Evolutionary conservation across 1,139 yeast species (phyloP), one percentile per base, ranked within the genome.

Genomic region (Yamadazyma atlantica): DNA sequence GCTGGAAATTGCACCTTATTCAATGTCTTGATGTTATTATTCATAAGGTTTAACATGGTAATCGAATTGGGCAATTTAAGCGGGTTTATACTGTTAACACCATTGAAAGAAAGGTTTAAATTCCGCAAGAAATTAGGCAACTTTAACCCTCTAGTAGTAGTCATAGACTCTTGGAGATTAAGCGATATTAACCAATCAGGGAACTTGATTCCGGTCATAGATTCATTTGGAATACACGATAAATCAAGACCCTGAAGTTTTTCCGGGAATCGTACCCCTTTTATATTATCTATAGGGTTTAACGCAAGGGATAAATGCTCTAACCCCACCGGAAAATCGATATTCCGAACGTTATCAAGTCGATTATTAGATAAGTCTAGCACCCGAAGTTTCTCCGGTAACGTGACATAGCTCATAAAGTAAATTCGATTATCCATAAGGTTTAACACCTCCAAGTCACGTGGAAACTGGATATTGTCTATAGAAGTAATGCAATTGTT

Each of bases 11-110:
- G 60, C 3, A 69, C 76, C 43, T 71, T 71, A 46, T 69, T 71
- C 28, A 71, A 55, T 0, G 76, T 70, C 45, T 71, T 71, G 48
- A 71, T 69, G 42, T 70, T 70, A 48, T 71, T 71, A 43, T 64
- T 55, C 34, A 62, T 60, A 48, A 71, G 57, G 44, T 64, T 65
- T 13, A 71, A 51, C 10, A 53, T 55, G 48, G 67, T 69, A 32
- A 69, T 60, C 5, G 68, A 55, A 45, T 66, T 62, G 2, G 76
- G 76, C 21, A 71, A 53, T 42, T 68, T 69, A 39, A 71, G 59
- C 1, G 77, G 76, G 43, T 70, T 70, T 23, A 71, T 67, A 48
- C 75, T 69, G 46, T 69, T 70, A 28, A 71, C 74, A 3, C 75
- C 75, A 48, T 69, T 63, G 33, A 57, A 60, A n/a, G 67, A 63